Base-by-base conservation (phyloP, 371 early-diverging fungal genomes). In the Mortierella sp. region DNA sequence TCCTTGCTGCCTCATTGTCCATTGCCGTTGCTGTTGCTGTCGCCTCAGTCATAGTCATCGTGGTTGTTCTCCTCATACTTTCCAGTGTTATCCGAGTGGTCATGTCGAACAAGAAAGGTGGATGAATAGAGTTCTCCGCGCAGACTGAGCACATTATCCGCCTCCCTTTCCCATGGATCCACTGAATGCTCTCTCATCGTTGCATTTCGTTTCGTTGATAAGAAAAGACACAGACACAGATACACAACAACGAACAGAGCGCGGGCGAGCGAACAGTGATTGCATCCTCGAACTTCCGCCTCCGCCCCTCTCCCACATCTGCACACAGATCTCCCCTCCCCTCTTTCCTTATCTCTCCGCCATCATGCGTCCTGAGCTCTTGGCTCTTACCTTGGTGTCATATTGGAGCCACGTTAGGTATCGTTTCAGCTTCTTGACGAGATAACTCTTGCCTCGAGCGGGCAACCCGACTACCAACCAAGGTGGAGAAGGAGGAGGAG, bases 371-470 rank as follows among this genome's bases (percentile, higher is more conserved):
- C 8, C 24, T 54, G 48, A 40, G 37, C 28, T 34, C 56, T 19
- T 52, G n/a, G n/a, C 40, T 47, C 29, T 65, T 82, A 87, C 88
- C 79, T 81, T 85, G 22, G 90, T 88, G 46, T 86, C 85, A 57
- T 86, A 90, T 47, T 88, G 88, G 29, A 90, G 66, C 90, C 89
- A 88, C 31, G 83, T 85, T 60, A 89, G 73, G 82, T 91, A 95
- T 39, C 94, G 84, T 60, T 88, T 83, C 27, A 95, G 79, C 73
- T 95, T 95, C 77, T 94, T 92, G 71, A 92, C 92, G 64, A 95
- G 90, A 71, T 94, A 95, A 62, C 91, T 90, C 76, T 95, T 95
- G 46, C 95, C 95, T 59, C 95, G 83, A 9, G 95, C 95, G 19
- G 95, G 95, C 51, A 95, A 78, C 6, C 95, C 95, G 45, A 93